Evolutionary conservation across 176 grass and related monocot genomes (phyloP), one percentile per base, ranked within the genome.

Genomic region (Juncus inflexus): DNA sequence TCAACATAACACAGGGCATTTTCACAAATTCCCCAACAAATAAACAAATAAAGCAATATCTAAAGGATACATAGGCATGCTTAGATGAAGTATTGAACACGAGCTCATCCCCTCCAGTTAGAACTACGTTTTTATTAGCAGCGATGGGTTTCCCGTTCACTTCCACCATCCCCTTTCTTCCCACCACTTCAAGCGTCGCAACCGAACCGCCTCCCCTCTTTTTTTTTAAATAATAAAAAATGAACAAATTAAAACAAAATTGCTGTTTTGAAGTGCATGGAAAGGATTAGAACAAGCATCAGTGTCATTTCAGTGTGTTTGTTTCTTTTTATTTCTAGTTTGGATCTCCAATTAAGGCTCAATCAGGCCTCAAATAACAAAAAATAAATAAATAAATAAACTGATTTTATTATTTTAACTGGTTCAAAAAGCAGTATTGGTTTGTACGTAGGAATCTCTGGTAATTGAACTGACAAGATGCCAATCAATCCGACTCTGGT

Each of bases 51-150:
- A n/a, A 68, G 62, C 4, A 12, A 58, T 58, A 43, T 52, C 5
- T 11, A 40, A 69, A 92, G 83, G 85, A 92, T 99, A 99, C 95
- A 67, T 94, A 99, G 65, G 95, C 80, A 92, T 99, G 89, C 15
- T 77, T 92, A 57, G 85, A 78, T 9, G 75, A 84, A 50, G 83
- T 74, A 80, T 65, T 81, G 66, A 99, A 99, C 67, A 99, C 55
- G 3, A 99, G 52, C 64, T 99, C 95, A 80, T 99, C 95, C 14
- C 95, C 95, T 82, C 95, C 95, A 63, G 52, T 84, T 41, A 99
- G 83, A 60, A 76, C 7, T 82, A 84, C 73, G 70, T 84, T 85
- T 12, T 73, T 69, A 52, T 79, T 87, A 66, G 43, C 37, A 50
- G 15, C 65, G 45, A 90, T 55, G 53, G 73, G 7, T 65, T 67